Evolutionary conservation across 108 stramenopile genomes (phyloP).

Genomic region (Conticribra guillardii): DNA sequence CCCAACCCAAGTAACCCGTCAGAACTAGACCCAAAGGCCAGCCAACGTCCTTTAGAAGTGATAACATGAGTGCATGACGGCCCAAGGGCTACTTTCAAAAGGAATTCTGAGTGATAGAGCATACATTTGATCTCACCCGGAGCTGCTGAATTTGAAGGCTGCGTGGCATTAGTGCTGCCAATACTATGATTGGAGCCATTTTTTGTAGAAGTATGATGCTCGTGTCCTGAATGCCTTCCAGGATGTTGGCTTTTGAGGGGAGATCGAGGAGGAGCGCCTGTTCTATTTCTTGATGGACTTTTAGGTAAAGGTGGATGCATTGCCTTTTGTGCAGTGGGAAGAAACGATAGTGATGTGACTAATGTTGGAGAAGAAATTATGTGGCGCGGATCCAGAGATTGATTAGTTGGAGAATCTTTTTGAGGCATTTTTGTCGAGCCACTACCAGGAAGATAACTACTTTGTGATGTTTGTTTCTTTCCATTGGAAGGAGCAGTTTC

Average conservation of each 20-base stretch:
- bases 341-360: slow-evolving; percentile 15
- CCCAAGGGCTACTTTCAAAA: slow-evolving; percentile 70
- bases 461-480: background rate
- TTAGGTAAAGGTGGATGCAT: slow-evolving; percentile 20
- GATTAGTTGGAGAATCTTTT: background rate
- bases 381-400: background rate
- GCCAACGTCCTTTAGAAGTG: slow-evolving; percentile 63
- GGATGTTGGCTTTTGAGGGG: slow-evolving; percentile 15
- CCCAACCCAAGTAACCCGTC: slow-evolving; percentile 79
- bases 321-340: slow-evolving; percentile 2
- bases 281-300: background rate
- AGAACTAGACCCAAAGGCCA: slow-evolving; percentile 69
- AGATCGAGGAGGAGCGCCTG: slow-evolving; percentile 21
- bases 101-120: slow-evolving; percentile 39
- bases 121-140: slow-evolving; percentile 4
- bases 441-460: background rate
- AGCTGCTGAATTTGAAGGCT: background rate
- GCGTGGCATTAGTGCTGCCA: too few species aligned
- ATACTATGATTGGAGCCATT: too few species aligned
- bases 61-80: slow-evolving; percentile 70
- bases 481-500: slow-evolving; percentile 16
- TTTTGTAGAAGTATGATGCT: too few species aligned
- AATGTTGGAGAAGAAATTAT: slow-evolving; percentile 20
- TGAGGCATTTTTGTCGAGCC: background rate
- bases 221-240: background rate